Percentiles rank a stretch among this genome's conserved stretches.
These are phyloP conservation scores for Coleophoma crateriformis DNA, from an alignment of 2,329 filamentous ascomycete species.

Conservation along the genomic window DNA sequence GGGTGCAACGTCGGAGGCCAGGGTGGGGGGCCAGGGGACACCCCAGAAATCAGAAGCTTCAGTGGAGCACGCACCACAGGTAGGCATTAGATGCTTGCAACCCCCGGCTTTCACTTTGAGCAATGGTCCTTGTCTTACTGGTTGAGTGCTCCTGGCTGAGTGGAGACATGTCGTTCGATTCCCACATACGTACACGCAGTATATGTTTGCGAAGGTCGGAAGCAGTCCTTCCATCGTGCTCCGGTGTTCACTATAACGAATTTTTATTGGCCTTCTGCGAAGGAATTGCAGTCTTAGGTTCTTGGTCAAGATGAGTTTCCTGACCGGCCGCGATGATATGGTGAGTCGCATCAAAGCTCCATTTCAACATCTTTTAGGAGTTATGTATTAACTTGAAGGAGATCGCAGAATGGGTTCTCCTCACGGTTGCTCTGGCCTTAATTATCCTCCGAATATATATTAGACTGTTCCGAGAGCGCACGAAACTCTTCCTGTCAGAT, in stretches of 20 bases:
- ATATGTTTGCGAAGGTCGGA: too few relatives aligned
- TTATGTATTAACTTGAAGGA: neutral
- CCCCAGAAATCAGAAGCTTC: too few relatives aligned
- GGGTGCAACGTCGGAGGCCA: too few relatives aligned
- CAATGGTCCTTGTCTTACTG: too few relatives aligned
- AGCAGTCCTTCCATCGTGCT: too few relatives aligned
- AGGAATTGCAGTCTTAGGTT: neutral
- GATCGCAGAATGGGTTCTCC: conserved; percentile 1
- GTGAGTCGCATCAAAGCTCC: neutral
- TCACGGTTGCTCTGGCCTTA: neutral
- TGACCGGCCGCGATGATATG: neutral
- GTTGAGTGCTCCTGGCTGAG: too few relatives aligned
- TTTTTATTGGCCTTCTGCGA: neutral
- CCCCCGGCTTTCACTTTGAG: too few relatives aligned
- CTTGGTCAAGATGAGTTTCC: neutral
- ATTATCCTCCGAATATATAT: neutral
- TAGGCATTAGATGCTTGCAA: too few relatives aligned
- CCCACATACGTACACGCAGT: too few relatives aligned
- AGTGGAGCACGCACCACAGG: too few relatives aligned
- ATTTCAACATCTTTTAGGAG: neutral
- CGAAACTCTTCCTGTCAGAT: neutral
- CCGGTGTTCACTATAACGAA: neutral
- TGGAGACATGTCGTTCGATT: too few relatives aligned
- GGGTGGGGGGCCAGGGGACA: too few relatives aligned
- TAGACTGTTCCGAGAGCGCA: neutral